Base-by-base conservation (phyloP, 2,329 filamentous ascomycete genomes). In the Aspergillus fumigatus region DNA sequence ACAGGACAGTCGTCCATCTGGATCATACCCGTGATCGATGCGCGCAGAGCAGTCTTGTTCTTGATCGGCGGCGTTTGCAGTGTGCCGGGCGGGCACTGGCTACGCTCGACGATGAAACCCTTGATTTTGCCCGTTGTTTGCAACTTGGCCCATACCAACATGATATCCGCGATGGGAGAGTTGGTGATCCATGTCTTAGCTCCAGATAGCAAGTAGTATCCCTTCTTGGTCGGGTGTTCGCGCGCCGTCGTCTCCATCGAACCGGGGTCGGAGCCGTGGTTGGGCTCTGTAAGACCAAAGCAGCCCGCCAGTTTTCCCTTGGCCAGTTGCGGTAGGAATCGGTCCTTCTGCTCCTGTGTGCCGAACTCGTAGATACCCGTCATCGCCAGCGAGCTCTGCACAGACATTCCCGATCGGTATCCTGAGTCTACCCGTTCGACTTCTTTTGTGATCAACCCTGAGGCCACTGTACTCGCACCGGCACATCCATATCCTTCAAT, bases 131-230 rank as follows among this genome's bases (percentile, higher is more conserved):
- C 92, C 23, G 91, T 95, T 65, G 89, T 88, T 62, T 94, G 85
- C 50, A 96, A 77, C 79, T 96, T 97, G 1, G 93, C 94, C 94
- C 94, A 99, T 1, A 96, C 87, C 62, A 96, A 77, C 52, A 95
- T 76, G 2, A 96, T 82, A 65, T 96, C 90, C 1, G 91, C 85
- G 65, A 96, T 95, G 3, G 92, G 92, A 7, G 89, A 93, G 75
- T 96, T 96, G 14, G 92, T 96, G 71, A 96, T 96, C 92, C 92
- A 96, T 0, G 92, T 96, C 80, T 96, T 96, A 51, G 89, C 79
- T 1, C 92, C 92, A 48, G 87, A 90, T 38, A 96, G 77, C 47
- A 86, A 83, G 66, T 88, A 89, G 73, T 91, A 90, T 1, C 91
- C 92, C 68, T 89, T 88, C 79, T 92, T 92, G 7, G 84, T 87